Percentiles rank a stretch among this genome's conserved stretches.
Conservation (phyloP, 2,329 filamentous ascomycete genomes). For the Cryphonectria japonica region DNA sequence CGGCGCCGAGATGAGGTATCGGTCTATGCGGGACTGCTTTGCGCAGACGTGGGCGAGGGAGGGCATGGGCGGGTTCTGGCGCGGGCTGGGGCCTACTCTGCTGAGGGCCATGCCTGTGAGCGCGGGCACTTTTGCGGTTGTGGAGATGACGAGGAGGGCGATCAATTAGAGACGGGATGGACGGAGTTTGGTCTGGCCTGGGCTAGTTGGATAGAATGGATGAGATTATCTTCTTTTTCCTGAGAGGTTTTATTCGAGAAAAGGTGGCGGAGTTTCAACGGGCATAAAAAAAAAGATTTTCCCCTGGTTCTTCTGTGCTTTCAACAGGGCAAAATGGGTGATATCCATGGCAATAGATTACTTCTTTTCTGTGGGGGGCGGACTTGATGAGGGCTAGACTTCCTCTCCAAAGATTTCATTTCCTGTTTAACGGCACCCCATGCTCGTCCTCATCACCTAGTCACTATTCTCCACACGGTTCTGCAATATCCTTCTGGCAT, state of each 20-base stretch:
- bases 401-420: too few relatives aligned
- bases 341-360: conserved; percentile 6
- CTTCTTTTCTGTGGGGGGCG: neutral
- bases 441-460: conserved; percentile 28
- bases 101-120: conserved; percentile 96
- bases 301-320: neutral
- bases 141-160: conserved; percentile 67
- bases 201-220: too few relatives aligned
- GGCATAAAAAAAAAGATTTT: neutral
- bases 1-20: conserved; percentile 70
- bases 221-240: too few relatives aligned
- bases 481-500: conserved; percentile 69
- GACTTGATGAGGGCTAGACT: neutral
- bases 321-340: conserved; percentile 13
- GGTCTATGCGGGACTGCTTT: conserved; percentile 87
- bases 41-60: conserved; percentile 77
- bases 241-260: too few relatives aligned
- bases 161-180: conserved; percentile 46
- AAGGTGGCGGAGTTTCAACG: neutral
- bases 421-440: neutral
- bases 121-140: conserved; percentile 94
- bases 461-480: conserved; percentile 67
- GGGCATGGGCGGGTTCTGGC: conserved; percentile 88
- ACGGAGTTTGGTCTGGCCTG: neutral
- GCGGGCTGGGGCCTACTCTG: conserved; percentile 86